Conservation (phyloP, 2,329 filamentous ascomycete species). For the Fusarium sp. region DNA sequence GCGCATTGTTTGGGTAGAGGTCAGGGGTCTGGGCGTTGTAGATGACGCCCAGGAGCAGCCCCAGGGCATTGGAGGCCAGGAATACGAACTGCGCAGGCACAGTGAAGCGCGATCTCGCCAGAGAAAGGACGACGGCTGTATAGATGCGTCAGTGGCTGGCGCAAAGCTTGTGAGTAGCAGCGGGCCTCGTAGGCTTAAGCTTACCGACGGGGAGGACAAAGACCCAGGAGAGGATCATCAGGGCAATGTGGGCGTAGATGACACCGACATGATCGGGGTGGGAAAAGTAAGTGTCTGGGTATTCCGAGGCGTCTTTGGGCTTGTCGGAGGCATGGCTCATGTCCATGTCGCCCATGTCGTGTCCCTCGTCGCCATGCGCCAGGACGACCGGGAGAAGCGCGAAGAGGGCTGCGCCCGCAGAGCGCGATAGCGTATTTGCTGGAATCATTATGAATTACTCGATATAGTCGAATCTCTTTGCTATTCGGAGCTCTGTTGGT, state of each 20-base stretch:
- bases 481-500: background rate
- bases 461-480: background rate
- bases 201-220: conserved; percentile 78
- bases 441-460: conserved; percentile 1
- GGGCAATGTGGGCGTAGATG: conserved; percentile 76
- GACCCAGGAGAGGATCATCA: conserved; percentile 80
- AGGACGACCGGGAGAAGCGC: conserved; percentile 32
- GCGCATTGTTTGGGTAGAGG: conserved; percentile 87
- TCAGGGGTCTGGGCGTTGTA: conserved; percentile 88
- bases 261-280: conserved; percentile 63
- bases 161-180: background rate
- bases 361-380: conserved; percentile 32
- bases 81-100: conserved; percentile 77
- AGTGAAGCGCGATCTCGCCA: conserved; percentile 81
- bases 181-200: conserved; percentile 44
- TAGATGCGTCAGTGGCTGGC: conserved; percentile 10
- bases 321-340: conserved; percentile 33
- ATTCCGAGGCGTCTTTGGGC: conserved; percentile 46
- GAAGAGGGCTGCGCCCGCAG: conserved; percentile 12
- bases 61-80: conserved; percentile 71
- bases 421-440: background rate
- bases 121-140: conserved; percentile 85
- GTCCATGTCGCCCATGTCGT: conserved; percentile 16
- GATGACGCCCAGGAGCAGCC: conserved; percentile 72
- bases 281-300: conserved; percentile 69